Evolutionary conservation across 208 protist species (phyloP).

Genomic region (Acanthamoeba sp.): DNA sequence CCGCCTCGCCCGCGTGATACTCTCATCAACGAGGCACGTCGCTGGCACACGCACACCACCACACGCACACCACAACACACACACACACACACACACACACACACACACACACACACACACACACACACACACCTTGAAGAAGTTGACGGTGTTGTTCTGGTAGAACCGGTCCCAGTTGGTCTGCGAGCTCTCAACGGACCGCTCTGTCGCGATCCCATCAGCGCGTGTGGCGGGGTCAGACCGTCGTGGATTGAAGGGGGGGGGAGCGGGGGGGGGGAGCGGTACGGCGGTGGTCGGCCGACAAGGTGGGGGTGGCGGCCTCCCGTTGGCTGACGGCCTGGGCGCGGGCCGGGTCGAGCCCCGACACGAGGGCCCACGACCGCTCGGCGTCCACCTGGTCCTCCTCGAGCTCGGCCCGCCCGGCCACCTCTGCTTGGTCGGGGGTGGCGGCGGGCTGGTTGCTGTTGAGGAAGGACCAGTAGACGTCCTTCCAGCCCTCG

Average conservation of each 20-base stretch:
- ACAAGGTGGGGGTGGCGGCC: slow-evolving; percentile 24
- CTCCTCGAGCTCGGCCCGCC: not conserved
- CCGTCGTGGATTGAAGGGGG: not conserved
- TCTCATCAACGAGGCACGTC: no score
- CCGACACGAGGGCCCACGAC: slow-evolving; percentile 7
- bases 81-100: not conserved
- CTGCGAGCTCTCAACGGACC: slow-evolving; percentile 17
- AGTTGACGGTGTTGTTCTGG: slow-evolving; percentile 57
- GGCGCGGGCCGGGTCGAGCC: not conserved
- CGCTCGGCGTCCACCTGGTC: slow-evolving; percentile 35
- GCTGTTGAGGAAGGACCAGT: slow-evolving; percentile 27
- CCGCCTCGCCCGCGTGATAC: no score
- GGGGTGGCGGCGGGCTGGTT: not conserved
- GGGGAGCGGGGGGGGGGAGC: not conserved
- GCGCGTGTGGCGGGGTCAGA: not conserved
- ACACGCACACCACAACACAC: no score
- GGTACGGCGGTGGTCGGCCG: slow-evolving; percentile 29
- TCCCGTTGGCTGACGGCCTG: slow-evolving; percentile 17
- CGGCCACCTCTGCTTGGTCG: not conserved
- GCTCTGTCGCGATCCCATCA: not conserved
- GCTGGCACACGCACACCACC: not conserved
- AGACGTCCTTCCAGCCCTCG: slow-evolving; percentile 3
- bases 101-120: no score
- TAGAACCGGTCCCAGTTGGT: slow-evolving; percentile 42
- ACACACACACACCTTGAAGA: slow-evolving; percentile 36